Percentiles rank a stretch among this genome's conserved stretches.
Evolutionary conservation across 2,329 filamentous ascomycete genomes (phyloP).

Genomic region (Stylonectria norvegica): DNA sequence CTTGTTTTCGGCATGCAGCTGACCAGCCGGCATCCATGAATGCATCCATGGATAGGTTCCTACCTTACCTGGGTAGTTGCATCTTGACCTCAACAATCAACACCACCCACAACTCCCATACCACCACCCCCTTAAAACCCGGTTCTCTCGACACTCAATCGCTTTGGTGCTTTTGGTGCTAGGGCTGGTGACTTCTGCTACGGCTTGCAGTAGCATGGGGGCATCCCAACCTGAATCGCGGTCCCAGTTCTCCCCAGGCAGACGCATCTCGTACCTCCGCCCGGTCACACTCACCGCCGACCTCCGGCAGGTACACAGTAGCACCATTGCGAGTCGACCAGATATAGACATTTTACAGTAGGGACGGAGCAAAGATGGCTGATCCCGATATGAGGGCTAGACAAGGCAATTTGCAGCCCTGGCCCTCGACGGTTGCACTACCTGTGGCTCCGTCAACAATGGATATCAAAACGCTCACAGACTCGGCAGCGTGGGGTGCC

Average conservation of each 20-base stretch:
- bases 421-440: neutral
- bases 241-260: slow-evolving; percentile 22
- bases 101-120: slow-evolving; percentile 8
- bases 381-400: slow-evolving; percentile 11
- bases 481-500: slow-evolving; percentile 18
- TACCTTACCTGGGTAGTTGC: too few relatives aligned
- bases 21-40: slow-evolving; percentile 16
- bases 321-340: neutral
- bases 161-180: neutral
- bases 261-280: slow-evolving; percentile 17
- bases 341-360: slow-evolving; percentile 6
- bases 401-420: slow-evolving; percentile 16
- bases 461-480: slow-evolving; percentile 5
- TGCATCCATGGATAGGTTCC: slow-evolving; percentile 4
- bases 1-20: slow-evolving; percentile 17
- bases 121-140: too few relatives aligned
- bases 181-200: slow-evolving; percentile 8
- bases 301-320: slow-evolving; percentile 7
- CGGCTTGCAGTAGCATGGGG: slow-evolving; percentile 21
- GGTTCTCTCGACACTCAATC: neutral
- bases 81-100: too few relatives aligned
- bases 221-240: slow-evolving; percentile 5
- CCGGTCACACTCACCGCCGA: slow-evolving; percentile 16
- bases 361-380: too few relatives aligned
- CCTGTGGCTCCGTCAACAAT: neutral